Evolutionary conservation across 2,329 filamentous ascomycete species (phyloP).

Genomic region (Coniosporium tulheliwenetii): DNA sequence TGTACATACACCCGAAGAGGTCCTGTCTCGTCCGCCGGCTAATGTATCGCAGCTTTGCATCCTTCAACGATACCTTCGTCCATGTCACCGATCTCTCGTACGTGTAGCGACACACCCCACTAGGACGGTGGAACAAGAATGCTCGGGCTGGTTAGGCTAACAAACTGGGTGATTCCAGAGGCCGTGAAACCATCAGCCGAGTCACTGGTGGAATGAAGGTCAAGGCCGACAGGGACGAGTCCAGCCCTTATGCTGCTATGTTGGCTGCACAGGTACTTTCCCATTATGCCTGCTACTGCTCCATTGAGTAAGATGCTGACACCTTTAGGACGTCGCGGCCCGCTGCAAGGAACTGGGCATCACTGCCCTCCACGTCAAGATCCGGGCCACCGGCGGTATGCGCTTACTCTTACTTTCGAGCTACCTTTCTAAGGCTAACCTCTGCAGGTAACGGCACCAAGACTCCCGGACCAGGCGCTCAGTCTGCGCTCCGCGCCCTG

Average conservation of each 20-base stretch:
- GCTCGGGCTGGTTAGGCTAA: slow-evolving; percentile 33
- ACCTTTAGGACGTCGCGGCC: slow-evolving; percentile 46
- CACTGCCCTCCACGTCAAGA: slow-evolving; percentile 99
- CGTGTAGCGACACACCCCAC: slow-evolving; percentile 7
- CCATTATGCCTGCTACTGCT: slow-evolving; percentile 30
- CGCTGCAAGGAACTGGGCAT: slow-evolving; percentile 79
- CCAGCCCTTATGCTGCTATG: slow-evolving; percentile 99
- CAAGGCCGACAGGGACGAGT: slow-evolving; percentile 99
- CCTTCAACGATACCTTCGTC: slow-evolving; percentile 51
- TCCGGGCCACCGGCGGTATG: slow-evolving; percentile 93
- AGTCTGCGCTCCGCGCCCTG: slow-evolving; percentile 96
- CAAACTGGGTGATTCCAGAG: slow-evolving; percentile 60
- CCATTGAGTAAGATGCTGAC: neutral
- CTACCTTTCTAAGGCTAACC: neutral
- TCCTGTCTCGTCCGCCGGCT: too few relatives aligned
- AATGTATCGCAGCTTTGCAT: slow-evolving; percentile 48
- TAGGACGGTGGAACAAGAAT: slow-evolving; percentile 5
- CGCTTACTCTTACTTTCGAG: slow-evolving; percentile 8
- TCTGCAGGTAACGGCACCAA: slow-evolving; percentile 86
- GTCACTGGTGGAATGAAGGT: slow-evolving; percentile 99
- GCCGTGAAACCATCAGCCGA: slow-evolving; percentile 99
- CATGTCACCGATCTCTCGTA: slow-evolving; percentile 92
- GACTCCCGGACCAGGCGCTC: slow-evolving; percentile 97
- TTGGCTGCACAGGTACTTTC: slow-evolving; percentile 68
- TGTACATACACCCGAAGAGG: slow-evolving; percentile 18